Evolutionary conservation across 306 rosid genomes (phyloP), one percentile per base, ranked within the genome.

Genomic region (Sechiopsis laciniata): DNA sequence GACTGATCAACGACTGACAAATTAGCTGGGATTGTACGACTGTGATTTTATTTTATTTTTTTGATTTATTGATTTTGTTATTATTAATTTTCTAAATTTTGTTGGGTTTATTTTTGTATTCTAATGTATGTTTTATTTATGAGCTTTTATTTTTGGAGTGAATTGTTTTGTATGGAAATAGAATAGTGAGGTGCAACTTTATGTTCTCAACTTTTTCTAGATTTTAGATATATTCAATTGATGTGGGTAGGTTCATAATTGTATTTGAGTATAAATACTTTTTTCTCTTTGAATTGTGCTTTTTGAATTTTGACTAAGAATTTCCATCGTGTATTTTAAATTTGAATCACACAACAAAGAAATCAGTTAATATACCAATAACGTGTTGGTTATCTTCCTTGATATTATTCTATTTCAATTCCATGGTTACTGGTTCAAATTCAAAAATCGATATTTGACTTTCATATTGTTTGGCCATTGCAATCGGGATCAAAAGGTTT

Each of bases 61-160:
- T 3, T 8, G 0, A 17, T 37, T 42, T 40, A 17, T n/a, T 65
- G 15, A 17, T 40, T 37, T 42, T 65, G 29, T 68, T 46, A 11
- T 20, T 19, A 67, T 67, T 20, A 42, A 13, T 46, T 14, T 68
- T 52, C 8, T 10, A 11, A 12, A 5, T 2, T n/a, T 16, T 3
- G 15, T 66, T 45, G 7, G 3, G 3, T 66, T 66, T 19, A 17
- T 10, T 46, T 45, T 46, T 48, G 73, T 48, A 13, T 46, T 68
- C 56, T 42, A 68, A 68, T 7, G 17, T 46, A 46, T 13, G 32
- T 68, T 42, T 46, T 42, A n/a, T 42, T 46, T 42, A 9, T 65
- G 26, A 26, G 71, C 52, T 66, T 66, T 66, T 10, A 10, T 40
- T 66, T 66, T 42, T 66, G 55, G 29, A 40, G 29, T 66, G 72